Evolutionary conservation across 768 basidiomycete genomes (phyloP), one percentile per base, ranked within the genome.

Genomic region (Amanita rubescens): DNA sequence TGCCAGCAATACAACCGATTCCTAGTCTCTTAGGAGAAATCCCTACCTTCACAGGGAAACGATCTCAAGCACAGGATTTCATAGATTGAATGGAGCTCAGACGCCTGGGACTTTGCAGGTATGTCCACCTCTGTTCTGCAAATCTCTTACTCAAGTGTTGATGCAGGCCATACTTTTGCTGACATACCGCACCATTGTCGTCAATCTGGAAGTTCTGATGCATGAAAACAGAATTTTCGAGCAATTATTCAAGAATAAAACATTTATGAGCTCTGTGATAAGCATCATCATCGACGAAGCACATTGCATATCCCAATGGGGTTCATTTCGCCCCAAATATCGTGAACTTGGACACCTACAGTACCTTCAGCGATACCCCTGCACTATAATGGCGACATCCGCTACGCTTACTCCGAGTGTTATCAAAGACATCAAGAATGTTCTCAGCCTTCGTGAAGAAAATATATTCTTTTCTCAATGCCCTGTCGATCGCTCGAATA

Each of bases 241-340:
- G 38, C 15, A 12, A 17, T 63, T 32, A 56, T 51, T 56, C 57
- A 62, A 43, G 52, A 55, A 22, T 8, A 33, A 8, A 30, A 5
- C 11, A 3, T 70, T 69, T 54, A 53, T 52, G 2, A 38, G 56
- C 7, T 17, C 44, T 12, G 35, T 69, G 1, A 55, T 68, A 39
- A 60, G 59, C 44, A 49, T 71, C 8, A 56, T 67, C 2, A 59
- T 66, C 38, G 69, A 71, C 42, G 66, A 70, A 45, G 66, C 55
- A 0, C 69, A 70, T 39, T 69, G 69, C 43, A 57, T 70, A 22
- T 65, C 57, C 15, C 32, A 47, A 12, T 70, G 69, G 69, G 62
- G 62, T 1, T 11, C 6, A 19, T 72, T 72, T 39, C 51, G 65
- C 0, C 56, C 59, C 0, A 63, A 66, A 24, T 72, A 69, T 49